Conservation (phyloP, 2,329 filamentous ascomycete genomes). For the Phialocephala subalpina region DNA sequence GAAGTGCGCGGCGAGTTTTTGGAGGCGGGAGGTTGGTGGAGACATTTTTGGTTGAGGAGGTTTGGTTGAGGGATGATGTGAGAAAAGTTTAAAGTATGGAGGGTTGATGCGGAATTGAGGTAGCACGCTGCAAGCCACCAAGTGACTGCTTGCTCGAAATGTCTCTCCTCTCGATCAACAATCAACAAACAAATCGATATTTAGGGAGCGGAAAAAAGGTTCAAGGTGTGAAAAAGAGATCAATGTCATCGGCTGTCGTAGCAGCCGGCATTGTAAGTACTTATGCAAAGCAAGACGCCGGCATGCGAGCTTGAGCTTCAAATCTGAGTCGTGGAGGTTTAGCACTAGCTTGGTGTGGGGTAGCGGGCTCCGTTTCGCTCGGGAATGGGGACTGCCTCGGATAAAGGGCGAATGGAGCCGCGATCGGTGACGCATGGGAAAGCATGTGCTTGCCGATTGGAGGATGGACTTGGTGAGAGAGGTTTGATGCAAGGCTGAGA, state of each 20-base stretch:
- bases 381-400: conserved; percentile 3
- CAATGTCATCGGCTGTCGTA: not conserved
- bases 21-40: conserved; percentile 66
- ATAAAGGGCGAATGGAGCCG: not conserved
- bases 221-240: not conserved
- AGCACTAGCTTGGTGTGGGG: conserved; percentile 6
- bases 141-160: not conserved
- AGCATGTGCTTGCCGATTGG: not conserved
- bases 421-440: not conserved
- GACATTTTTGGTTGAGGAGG: conserved; percentile 67
- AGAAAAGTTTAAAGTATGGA: not conserved
- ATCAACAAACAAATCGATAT: not conserved
- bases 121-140: not conserved
- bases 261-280: not conserved
- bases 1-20: conserved; percentile 64
- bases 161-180: not conserved
- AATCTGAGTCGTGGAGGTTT: not conserved
- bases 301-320: too few species aligned
- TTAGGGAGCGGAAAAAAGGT: not conserved
- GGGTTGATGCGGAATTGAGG: not conserved
- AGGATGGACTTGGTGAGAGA: not conserved
- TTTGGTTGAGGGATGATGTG: not conserved
- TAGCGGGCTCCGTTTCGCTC: conserved; percentile 6
- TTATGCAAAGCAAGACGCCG: too few species aligned
- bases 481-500: conserved; percentile 22